phyloP scores from a whole-genome alignment of 164 flowering plant genomes.

The Dillenia turbinata region DNA sequence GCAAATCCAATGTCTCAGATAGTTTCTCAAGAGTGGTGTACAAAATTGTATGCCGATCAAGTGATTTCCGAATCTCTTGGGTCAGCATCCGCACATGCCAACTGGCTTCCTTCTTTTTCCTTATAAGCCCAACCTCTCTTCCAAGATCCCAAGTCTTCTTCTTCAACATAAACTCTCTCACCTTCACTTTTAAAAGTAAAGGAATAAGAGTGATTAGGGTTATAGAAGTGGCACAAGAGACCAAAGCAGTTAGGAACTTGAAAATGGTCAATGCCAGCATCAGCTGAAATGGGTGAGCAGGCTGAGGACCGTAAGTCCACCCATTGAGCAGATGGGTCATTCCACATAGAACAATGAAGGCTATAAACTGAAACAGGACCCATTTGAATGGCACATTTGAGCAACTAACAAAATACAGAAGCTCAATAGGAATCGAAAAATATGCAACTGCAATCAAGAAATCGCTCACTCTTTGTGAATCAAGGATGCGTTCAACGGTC shows the following conservation, averaged over 20 bases:
- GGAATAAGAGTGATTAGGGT: slow-evolving; percentile 86
- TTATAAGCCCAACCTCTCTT: slow-evolving; percentile 80
- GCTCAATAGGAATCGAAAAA: slow-evolving; percentile 92
- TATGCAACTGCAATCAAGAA: slow-evolving; percentile 91
- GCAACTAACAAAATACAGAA: slow-evolving; percentile 89
- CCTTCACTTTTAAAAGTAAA: slow-evolving; percentile 81
- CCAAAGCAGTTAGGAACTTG: slow-evolving; percentile 89
- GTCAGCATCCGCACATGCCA: slow-evolving; percentile 96
- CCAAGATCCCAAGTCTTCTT: slow-evolving; percentile 89
- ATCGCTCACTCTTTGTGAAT: slow-evolving; percentile 83
- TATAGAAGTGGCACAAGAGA: slow-evolving; percentile 90
- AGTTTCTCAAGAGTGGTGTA: slow-evolving; percentile 85
- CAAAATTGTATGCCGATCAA: slow-evolving; percentile 83
- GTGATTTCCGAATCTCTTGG: slow-evolving; percentile 85
- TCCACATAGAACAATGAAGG: slow-evolving; percentile 95
- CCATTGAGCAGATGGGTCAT: slow-evolving; percentile 86
- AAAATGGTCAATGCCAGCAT: slow-evolving; percentile 80
- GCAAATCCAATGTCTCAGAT: slow-evolving; percentile 75
- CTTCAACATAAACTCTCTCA: slow-evolving; percentile 82
- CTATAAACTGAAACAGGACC: slow-evolving; percentile 87
- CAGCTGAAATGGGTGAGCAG: slow-evolving; percentile 73
- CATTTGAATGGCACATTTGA: slow-evolving; percentile 93
- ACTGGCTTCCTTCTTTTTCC: slow-evolving; percentile 72
- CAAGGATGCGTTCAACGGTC: slow-evolving; percentile 65
- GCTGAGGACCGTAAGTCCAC: slow-evolving; percentile 78